These are phyloP conservation scores for Nicotiana undulata DNA, from an alignment of 257 asterid species.

Conservation along the genomic window DNA sequence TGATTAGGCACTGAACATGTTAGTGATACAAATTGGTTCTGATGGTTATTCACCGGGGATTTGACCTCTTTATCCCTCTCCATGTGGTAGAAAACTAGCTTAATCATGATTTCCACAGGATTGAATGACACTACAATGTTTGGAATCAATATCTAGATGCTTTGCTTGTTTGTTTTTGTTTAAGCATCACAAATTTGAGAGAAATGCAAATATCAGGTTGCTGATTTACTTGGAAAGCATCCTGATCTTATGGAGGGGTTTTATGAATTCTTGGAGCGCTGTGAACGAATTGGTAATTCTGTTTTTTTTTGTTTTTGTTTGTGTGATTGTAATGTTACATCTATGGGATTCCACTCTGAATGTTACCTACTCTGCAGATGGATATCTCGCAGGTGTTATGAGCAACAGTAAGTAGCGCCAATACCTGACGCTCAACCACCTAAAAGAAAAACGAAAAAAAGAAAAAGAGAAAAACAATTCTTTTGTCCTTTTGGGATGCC, in stretches of 20 bases:
- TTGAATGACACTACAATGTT: neutral
- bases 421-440: slow-evolving; percentile 1
- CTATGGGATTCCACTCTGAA: slow-evolving; percentile 17
- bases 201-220: slow-evolving; percentile 39
- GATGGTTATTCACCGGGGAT: neutral
- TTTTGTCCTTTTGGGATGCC: slow-evolving; percentile 14
- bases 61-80: neutral
- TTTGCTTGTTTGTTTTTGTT: neutral
- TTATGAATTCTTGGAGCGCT: slow-evolving; percentile 62
- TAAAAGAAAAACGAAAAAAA: neutral
- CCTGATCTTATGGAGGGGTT: slow-evolving; percentile 85
- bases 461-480: neutral
- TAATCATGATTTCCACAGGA: neutral
- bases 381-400: slow-evolving; percentile 76
- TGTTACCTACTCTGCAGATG: slow-evolving; percentile 46
- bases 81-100: neutral
- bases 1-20: neutral
- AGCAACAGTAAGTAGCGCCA: slow-evolving; percentile 53
- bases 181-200: neutral
- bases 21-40: neutral
- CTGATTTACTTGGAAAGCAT: slow-evolving; percentile 63
- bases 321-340: neutral
- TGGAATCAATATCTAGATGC: neutral
- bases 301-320: slow-evolving; percentile 14
- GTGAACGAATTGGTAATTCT: slow-evolving; percentile 57